Evolutionary conservation across 148 eudicot genomes (phyloP), one percentile per base, ranked within the genome.

Genomic region (Vaccinium macrocarpon): DNA sequence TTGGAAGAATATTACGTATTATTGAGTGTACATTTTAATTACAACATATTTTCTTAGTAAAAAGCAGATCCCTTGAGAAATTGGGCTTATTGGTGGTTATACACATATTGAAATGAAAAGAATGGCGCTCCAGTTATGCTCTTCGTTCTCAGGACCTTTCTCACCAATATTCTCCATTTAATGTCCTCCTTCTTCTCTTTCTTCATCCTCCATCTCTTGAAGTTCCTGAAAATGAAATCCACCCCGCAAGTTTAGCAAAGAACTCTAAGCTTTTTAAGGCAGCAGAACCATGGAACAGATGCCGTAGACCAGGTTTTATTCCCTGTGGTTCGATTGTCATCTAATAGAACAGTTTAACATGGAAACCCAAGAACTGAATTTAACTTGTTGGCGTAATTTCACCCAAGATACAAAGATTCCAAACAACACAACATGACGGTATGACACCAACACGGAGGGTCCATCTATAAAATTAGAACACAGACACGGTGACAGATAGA

Each of bases 101-200:
- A 42, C 14, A 56, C 50, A 81, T 85, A 83, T 76, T 85, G 91
- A 79, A 89, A 80, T 12, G 94, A 90, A 85, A 97, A 93, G 90
- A 87, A 93, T 35, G 99, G 99, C 14, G 92, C 92, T 62, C 99
- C 99, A 0, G 97, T 86, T 76, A 97, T 90, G 78, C 96, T 93
- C 91, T 90, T 97, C 1, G 98, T 89, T 87, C 98, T 92, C 80
- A 95, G 82, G 66, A 97, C 93, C 87, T 95, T 97, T 85, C 87
- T 95, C 61, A 97, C 98, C 82, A 97, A 86, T 73, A 95, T 87
- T 81, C 88, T 93, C 99, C 99, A 97, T 77, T 90, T 95, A 85
- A 95, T 90, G 71, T 94, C 96, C 46, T 93, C 98, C 86, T 95
- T 97, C 91, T 91, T 93, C 53, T 87, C 91, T 83, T 88, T 93